Percentiles rank a stretch among this genome's conserved stretches.
Conservation (phyloP, 345 rosid species). For the Rhodamnia argentea region DNA sequence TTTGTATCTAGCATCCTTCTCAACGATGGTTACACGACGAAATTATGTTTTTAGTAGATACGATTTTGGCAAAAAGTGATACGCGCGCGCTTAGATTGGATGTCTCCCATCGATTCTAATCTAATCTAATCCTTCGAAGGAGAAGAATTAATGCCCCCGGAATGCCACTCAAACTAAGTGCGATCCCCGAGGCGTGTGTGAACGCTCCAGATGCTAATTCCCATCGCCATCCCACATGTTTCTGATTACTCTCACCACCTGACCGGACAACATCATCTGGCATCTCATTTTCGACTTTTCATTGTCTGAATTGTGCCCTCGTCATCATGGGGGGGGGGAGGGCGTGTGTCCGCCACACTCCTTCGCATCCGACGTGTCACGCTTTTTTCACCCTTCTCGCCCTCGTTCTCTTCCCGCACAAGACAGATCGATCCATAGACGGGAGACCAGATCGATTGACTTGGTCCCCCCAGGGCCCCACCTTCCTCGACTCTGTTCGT, state of each 20-base stretch:
- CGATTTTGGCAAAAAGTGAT: too few species aligned
- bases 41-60: too few species aligned
- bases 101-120: too few species aligned
- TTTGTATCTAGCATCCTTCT: too few species aligned
- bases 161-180: too few species aligned
- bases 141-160: neutral
- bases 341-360: constrained; percentile 11
- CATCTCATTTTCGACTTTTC: neutral
- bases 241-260: neutral
- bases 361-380: neutral
- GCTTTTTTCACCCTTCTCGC: neutral
- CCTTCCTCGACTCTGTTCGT: too few species aligned
- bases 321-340: neutral
- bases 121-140: too few species aligned
- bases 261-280: neutral
- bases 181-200: neutral
- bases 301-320: neutral
- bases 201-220: neutral
- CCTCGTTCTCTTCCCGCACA: neutral
- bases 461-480: too few species aligned
- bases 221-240: neutral
- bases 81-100: too few species aligned
- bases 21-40: too few species aligned
- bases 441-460: neutral
- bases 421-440: neutral